Base-by-base conservation (phyloP, 2,329 filamentous ascomycete species). In the Curvularia eragrostidis region DNA sequence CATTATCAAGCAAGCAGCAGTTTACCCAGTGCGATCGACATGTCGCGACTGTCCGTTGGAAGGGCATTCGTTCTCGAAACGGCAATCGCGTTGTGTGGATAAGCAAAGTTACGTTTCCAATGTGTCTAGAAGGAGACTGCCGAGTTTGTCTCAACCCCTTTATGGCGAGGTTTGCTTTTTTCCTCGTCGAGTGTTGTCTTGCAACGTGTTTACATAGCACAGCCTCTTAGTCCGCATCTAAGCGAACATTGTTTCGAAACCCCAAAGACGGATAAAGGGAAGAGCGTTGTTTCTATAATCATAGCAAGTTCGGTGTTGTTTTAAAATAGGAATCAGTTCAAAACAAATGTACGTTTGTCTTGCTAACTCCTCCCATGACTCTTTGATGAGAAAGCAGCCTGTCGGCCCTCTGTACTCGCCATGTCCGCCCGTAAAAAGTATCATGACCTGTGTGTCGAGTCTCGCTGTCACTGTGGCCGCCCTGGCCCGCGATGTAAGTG, bases 91-190 rank as follows among this genome's bases (percentile, higher is more conserved):
- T 21, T 38, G 21, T 26, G 21, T 10, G 32, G 6, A 34, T 8
- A 48, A 48, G 30, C 15, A 36, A 48, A 26, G 21, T 5, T 34
- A 9, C 23, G 47, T 49, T 49, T 49, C 47, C 23, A 13, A 49
- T 49, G 34, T 49, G 34, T 28, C 47, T 26, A 19, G 43, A 49
- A 19, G 15, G 34, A 15, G 8, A 10, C 5, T 19, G 6, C 23
- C 30, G 30, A 12, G 15, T n/a, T 19, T 36, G 30, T 36, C 24
- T 30, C 43, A 23, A 3, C 30, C 44, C 28, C 30, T 24, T 42
- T 24, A 5, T 15, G 3, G 19, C 2, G 2, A n/a, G 3, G 3
- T 3, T 36, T 48, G 44, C 30, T 48, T 48, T 48, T 48, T 36
- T 1, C 30, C 5, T 36, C 30, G 44, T 36, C 44, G 44, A 48